These are phyloP conservation scores for Sporodiniella umbellata DNA, from an alignment of 371 early-diverging fungal genomes.

Conservation along the genomic window DNA sequence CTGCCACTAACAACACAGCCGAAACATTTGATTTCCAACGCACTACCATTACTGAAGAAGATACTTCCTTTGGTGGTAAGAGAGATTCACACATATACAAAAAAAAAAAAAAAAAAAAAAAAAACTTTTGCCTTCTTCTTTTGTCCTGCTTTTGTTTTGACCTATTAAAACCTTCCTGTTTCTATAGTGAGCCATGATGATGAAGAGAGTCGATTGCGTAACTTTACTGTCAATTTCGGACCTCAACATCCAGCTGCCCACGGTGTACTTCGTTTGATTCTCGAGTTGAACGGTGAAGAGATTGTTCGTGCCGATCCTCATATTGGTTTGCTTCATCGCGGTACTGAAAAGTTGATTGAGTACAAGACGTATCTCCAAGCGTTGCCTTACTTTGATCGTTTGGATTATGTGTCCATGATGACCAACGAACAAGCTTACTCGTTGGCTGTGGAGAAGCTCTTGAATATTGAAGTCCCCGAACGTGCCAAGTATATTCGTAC, in stretches of 20 bases:
- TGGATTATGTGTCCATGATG: conserved; percentile 99
- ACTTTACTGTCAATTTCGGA: conserved; percentile 96
- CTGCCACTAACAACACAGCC: conserved; percentile 20
- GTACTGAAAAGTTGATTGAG: conserved; percentile 98
- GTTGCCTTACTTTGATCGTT: conserved; percentile 97
- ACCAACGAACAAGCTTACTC: conserved; percentile 93
- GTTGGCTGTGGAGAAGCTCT: conserved; percentile 94
- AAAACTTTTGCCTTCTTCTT: too few relatives aligned
- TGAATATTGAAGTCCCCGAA: conserved; percentile 94
- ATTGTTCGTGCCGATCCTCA: conserved; percentile 95
- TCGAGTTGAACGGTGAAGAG: conserved; percentile 92
- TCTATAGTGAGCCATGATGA: conserved; percentile 39
- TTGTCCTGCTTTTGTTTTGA: background rate
- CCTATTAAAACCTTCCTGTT: background rate
- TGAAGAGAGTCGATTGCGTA: conserved; percentile 60
- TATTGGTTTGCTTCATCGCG: conserved; percentile 95
- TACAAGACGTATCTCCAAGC: conserved; percentile 97
- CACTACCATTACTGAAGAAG: conserved; percentile 49
- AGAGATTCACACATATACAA: background rate
- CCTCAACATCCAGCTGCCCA: conserved; percentile 99
- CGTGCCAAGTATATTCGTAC: conserved; percentile 97
- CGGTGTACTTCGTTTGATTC: conserved; percentile 96
- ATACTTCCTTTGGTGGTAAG: conserved; percentile 42
- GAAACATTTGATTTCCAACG: conserved; percentile 14
- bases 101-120: too few relatives aligned